Percentiles rank a stretch among this genome's conserved stretches.
phyloP scores from a whole-genome alignment of 2,329 filamentous ascomycete genomes.

The Paecilomyces sp. region DNA sequence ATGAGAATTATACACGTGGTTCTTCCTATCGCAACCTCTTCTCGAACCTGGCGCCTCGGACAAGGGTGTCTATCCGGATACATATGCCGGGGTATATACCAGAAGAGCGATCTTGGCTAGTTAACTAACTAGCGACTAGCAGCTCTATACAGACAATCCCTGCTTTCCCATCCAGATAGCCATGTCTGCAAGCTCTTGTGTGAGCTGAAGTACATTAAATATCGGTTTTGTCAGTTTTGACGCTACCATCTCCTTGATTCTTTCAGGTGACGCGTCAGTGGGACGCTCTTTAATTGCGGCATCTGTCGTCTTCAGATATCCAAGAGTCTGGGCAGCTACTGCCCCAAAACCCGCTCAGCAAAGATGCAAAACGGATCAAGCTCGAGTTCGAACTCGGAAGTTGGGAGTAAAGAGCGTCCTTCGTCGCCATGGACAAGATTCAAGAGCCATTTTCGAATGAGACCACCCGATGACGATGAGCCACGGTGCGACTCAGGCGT shows the following conservation, averaged over 20 bases:
- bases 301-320: background rate
- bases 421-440: conserved; percentile 14
- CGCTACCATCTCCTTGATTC: background rate
- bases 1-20: background rate
- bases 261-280: background rate
- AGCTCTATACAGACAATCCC: background rate
- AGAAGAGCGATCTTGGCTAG: background rate
- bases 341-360: background rate
- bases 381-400: background rate
- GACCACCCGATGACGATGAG: conserved; percentile 36
- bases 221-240: background rate
- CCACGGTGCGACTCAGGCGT: conserved; percentile 16
- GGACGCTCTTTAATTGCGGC: background rate
- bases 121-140: background rate
- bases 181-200: background rate
- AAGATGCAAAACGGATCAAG: background rate
- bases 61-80: background rate
- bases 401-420: background rate
- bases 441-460: conserved; percentile 21
- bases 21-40: background rate
- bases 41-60: background rate
- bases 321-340: background rate
- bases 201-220: background rate
- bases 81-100: background rate
- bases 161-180: background rate